Evolutionary conservation across 2,329 filamentous ascomycete species (phyloP).

Genomic region (Aspergillus sergii): DNA sequence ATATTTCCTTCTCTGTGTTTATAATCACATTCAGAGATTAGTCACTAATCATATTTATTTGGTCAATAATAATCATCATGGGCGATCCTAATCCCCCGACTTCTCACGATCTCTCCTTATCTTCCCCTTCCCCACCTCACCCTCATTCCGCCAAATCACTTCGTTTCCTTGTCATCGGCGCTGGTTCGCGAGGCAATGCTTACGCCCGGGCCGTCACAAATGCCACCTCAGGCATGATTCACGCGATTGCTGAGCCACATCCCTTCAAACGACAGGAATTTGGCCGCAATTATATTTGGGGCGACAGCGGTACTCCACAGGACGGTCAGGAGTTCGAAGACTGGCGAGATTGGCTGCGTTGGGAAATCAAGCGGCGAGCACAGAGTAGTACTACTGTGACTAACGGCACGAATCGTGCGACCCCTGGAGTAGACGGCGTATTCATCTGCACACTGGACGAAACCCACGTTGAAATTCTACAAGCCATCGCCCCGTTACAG

Average conservation of each 20-base stretch:
- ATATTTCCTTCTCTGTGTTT: background rate
- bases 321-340: slow-evolving; percentile 70
- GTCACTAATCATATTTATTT: background rate
- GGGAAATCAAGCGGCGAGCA: slow-evolving; percentile 66
- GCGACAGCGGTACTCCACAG: slow-evolving; percentile 44
- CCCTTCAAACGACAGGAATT: slow-evolving; percentile 74
- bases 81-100: background rate
- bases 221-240: slow-evolving; percentile 68
- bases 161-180: slow-evolving; percentile 78
- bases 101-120: background rate
- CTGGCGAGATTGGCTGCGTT: slow-evolving; percentile 77
- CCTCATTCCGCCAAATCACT: slow-evolving; percentile 36
- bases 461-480: slow-evolving; percentile 79
- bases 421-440: slow-evolving; percentile 62
- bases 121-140: slow-evolving; percentile 7
- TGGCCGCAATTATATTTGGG: slow-evolving; percentile 74
- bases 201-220: slow-evolving; percentile 71
- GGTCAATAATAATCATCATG: background rate
- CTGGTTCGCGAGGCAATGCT: slow-evolving; percentile 74
- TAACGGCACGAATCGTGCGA: background rate
- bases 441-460: slow-evolving; percentile 83
- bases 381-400: slow-evolving; percentile 16
- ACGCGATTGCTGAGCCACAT: slow-evolving; percentile 79
- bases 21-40: background rate
- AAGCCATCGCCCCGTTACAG: slow-evolving; percentile 67